phyloP scores from a whole-genome alignment of 441 rosid species.

The Croton setiger region DNA sequence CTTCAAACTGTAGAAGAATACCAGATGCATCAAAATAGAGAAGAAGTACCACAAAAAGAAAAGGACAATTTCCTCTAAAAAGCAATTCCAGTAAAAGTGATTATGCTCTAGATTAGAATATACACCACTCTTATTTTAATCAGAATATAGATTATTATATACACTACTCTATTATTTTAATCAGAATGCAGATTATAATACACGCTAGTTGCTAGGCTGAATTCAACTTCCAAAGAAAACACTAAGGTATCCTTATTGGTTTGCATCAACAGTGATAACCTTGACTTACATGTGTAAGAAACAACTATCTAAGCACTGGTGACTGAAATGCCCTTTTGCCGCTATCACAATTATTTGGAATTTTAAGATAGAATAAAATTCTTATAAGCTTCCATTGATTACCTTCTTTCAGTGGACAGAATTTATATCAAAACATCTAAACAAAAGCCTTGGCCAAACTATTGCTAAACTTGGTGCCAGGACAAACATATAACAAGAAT shows the following conservation, averaged over 20 bases:
- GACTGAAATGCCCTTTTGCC: not conserved
- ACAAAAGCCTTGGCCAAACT: not conserved
- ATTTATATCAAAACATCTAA: no score
- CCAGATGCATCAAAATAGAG: not conserved
- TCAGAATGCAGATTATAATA: not conserved
- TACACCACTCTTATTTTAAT: not conserved
- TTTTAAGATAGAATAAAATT: not conserved
- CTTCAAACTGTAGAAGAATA: constrained; percentile 61
- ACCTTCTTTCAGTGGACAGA: not conserved
- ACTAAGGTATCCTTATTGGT: not conserved
- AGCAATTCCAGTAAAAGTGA: not conserved
- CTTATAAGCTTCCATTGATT: not conserved
- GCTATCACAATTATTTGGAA: not conserved
- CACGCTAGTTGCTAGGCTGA: not conserved
- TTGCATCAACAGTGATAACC: not conserved
- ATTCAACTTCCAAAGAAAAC: not conserved
- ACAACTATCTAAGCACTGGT: not conserved
- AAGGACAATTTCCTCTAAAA: not conserved
- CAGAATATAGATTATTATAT: not conserved
- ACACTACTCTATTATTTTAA: not conserved
- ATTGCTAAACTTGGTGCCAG: not conserved
- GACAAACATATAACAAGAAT: not conserved
- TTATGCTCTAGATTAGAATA: not conserved
- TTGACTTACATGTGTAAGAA: not conserved
- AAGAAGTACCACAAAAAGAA: not conserved